These are phyloP conservation scores for Neurospora pannonica DNA, from an alignment of 495 filamentous ascomycete genomes.

Conservation along the genomic window DNA sequence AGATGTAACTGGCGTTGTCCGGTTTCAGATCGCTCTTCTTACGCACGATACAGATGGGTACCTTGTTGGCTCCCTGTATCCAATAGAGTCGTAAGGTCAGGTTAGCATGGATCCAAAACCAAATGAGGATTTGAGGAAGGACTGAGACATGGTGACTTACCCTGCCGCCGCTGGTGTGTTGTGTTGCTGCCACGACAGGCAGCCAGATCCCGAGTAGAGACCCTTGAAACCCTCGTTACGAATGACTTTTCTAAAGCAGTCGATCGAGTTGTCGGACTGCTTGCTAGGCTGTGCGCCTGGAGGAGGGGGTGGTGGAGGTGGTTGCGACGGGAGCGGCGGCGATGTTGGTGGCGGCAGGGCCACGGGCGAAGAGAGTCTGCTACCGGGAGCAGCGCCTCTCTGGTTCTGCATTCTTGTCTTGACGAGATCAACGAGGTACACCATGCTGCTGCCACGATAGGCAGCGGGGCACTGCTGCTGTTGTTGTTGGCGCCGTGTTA, in stretches of 20 bases:
- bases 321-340: background rate
- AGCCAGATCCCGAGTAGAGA: slow-evolving; percentile 80
- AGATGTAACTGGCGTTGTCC: background rate
- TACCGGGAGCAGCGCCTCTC: slow-evolving; percentile 66
- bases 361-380: slow-evolving; percentile 34
- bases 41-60: background rate
- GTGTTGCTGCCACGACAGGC: slow-evolving; percentile 29
- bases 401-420: slow-evolving; percentile 61
- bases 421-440: slow-evolving; percentile 96
- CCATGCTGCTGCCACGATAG: slow-evolving; percentile 43
- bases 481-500: background rate
- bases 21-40: background rate
- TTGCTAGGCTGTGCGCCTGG: background rate
- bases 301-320: background rate
- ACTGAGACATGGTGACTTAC: background rate
- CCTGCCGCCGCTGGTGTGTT: background rate
- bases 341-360: background rate
- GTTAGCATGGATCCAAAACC: background rate
- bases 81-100: background rate
- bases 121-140: background rate
- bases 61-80: background rate
- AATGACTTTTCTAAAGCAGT: slow-evolving; percentile 90
- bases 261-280: slow-evolving; percentile 85
- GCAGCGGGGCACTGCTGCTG: background rate
- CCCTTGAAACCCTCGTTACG: slow-evolving; percentile 83